Evolutionary conservation across 306 rosid genomes (phyloP).

Genomic region (Aeschynomene evenia): DNA sequence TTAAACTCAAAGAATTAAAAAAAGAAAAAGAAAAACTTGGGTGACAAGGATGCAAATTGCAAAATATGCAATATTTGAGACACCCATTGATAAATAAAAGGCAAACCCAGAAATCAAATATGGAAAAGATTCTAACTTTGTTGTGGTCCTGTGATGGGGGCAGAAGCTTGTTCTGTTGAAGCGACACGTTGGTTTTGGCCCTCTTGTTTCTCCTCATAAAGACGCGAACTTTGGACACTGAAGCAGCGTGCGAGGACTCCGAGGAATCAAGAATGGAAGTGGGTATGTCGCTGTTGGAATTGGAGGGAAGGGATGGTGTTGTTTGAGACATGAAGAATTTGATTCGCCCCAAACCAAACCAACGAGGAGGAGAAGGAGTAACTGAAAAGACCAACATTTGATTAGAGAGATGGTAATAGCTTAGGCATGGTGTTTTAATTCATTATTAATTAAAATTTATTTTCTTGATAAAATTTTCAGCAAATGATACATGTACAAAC

Average conservation of each 20-base stretch:
- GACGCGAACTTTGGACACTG: constrained; percentile 59
- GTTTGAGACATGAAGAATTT: constrained; percentile 29
- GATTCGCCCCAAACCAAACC: constrained; percentile 15
- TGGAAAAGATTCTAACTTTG: constrained; percentile 40
- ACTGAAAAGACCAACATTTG: neutral
- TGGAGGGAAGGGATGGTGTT: constrained; percentile 20
- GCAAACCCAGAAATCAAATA: neutral
- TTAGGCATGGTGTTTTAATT: neutral
- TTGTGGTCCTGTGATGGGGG: constrained; percentile 32
- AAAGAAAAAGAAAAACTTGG: neutral
- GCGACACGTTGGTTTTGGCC: constrained; percentile 39
- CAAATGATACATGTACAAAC: no score
- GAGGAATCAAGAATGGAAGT: constrained; percentile 1
- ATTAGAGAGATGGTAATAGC: neutral
- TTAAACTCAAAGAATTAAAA: neutral
- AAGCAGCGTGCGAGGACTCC: constrained; percentile 35
- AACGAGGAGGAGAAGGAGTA: neutral
- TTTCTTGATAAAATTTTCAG: no score
- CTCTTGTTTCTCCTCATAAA: constrained; percentile 57
- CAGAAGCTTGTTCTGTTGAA: constrained; percentile 25
- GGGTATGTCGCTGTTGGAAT: constrained; percentile 13
- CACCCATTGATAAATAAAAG: neutral
- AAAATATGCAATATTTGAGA: no score
- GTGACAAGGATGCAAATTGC: neutral
- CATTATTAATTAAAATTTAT: neutral